Conservation (phyloP, 163 green algal species). For the Volvox carteri region DNA sequence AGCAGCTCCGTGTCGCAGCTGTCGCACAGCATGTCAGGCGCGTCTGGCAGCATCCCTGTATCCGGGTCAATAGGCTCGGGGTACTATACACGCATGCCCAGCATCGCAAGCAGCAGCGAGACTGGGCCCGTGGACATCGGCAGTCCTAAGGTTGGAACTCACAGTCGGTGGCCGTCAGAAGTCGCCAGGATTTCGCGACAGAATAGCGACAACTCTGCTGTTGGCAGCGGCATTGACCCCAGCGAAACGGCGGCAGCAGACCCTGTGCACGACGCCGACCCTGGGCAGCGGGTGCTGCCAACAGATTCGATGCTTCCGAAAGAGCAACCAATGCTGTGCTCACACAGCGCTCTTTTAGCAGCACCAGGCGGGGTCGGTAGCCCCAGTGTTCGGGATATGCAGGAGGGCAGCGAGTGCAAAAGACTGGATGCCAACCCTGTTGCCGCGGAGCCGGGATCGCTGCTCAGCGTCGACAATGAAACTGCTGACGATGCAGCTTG, state of each 20-base stretch:
- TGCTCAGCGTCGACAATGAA: neutral
- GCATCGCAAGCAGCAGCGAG: neutral
- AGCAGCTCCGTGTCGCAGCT: neutral
- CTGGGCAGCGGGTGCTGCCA: slow-evolving; percentile 5
- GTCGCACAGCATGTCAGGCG: neutral
- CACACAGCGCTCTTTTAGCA: neutral
- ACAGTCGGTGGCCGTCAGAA: neutral
- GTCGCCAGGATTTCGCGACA: neutral
- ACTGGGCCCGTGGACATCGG: too few relatives aligned
- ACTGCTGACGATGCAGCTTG: neutral
- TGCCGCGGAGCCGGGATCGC: neutral
- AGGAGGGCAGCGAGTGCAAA: neutral
- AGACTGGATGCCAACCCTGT: neutral
- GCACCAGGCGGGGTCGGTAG: neutral
- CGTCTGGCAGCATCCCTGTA: neutral
- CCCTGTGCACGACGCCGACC: neutral
- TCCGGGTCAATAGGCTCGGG: neutral
- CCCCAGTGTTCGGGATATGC: neutral
- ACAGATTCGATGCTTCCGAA: neutral
- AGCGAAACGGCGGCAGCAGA: neutral
- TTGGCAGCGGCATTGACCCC: neutral
- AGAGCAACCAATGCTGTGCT: neutral
- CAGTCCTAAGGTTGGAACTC: neutral
- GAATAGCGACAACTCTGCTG: neutral
- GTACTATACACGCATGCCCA: slow-evolving; percentile 4